Conservation (phyloP, 257 asterid species). For the Solanum lycopersicoides region DNA sequence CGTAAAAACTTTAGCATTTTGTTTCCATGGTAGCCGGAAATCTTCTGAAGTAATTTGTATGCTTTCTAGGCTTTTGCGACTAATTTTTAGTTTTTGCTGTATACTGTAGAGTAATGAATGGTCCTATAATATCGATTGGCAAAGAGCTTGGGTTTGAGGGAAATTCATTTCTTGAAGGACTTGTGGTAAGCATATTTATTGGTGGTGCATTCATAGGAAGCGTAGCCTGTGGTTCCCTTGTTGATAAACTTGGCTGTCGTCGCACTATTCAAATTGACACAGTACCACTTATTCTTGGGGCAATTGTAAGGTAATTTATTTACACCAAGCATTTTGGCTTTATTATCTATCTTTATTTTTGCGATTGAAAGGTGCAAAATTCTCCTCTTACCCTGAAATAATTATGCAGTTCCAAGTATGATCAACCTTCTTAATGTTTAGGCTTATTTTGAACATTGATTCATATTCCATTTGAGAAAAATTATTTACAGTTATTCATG, state of each 20-base stretch:
- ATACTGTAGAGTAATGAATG: constrained; percentile 74
- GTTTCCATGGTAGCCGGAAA: background rate
- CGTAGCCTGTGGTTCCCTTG: constrained; percentile 53
- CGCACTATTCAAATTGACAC: constrained; percentile 69
- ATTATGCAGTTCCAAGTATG: background rate
- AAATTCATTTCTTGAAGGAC: constrained; percentile 72
- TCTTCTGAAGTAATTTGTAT: background rate
- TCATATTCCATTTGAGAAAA: background rate
- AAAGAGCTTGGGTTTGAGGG: constrained; percentile 85
- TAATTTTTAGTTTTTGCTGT: background rate
- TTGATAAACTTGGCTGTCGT: constrained; percentile 74
- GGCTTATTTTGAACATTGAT: background rate
- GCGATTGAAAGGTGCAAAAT: background rate
- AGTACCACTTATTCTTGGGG: constrained; percentile 76
- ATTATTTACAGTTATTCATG: background rate
- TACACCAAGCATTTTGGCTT: background rate
- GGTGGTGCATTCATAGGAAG: constrained; percentile 89
- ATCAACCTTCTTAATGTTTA: background rate
- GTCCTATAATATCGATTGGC: constrained; percentile 75
- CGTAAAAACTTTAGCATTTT: background rate
- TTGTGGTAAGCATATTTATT: constrained; percentile 80
- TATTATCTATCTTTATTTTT: background rate
- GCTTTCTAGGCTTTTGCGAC: background rate
- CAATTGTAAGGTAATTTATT: constrained; percentile 47
- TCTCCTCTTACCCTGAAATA: background rate